Percentiles rank a stretch among this genome's conserved stretches.
phyloP scores from a whole-genome alignment of 2,329 filamentous ascomycete species.

The Beauveria medogensis region DNA sequence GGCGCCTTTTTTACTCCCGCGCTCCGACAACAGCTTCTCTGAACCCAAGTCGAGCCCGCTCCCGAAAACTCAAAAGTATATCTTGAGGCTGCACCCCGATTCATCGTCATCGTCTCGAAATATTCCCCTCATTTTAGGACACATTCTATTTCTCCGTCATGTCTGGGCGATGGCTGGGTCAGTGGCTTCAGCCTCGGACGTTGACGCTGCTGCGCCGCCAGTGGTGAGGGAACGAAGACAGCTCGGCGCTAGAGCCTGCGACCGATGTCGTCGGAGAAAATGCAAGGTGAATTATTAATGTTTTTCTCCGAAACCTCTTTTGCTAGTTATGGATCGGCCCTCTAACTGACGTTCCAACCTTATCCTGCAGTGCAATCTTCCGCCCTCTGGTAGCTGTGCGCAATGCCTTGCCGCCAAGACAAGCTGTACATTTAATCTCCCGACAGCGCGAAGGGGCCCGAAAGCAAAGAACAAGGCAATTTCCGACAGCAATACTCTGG shows the following conservation, averaged over 20 bases:
- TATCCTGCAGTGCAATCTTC: conserved; percentile 21
- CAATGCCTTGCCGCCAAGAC: conserved; percentile 25
- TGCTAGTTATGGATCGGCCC: neutral
- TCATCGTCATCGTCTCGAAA: neutral
- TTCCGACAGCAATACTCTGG: neutral
- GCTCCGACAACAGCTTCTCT: neutral
- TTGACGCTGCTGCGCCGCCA: conserved; percentile 10
- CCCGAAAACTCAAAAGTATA: neutral
- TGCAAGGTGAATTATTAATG: conserved; percentile 21
- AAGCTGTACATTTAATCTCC: conserved; percentile 30
- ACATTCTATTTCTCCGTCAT: conserved; percentile 9
- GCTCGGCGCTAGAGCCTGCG: conserved; percentile 24
- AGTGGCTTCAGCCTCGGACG: neutral
- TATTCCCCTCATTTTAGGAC: neutral
- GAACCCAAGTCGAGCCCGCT: conserved; percentile 8
- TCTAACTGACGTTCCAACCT: neutral
- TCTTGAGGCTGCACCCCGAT: neutral
- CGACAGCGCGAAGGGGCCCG: conserved; percentile 29
- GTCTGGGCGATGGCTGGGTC: conserved; percentile 2
- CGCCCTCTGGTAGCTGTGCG: conserved; percentile 19
- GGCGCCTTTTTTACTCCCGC: neutral
- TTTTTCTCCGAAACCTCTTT: neutral
- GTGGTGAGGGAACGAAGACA: conserved; percentile 14
- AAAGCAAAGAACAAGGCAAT: conserved; percentile 20
- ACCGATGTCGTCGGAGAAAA: conserved; percentile 29